These are phyloP conservation scores for Trichosporon inkin DNA, from an alignment of 1,284 basidiomycete species.

Conservation along the genomic window DNA sequence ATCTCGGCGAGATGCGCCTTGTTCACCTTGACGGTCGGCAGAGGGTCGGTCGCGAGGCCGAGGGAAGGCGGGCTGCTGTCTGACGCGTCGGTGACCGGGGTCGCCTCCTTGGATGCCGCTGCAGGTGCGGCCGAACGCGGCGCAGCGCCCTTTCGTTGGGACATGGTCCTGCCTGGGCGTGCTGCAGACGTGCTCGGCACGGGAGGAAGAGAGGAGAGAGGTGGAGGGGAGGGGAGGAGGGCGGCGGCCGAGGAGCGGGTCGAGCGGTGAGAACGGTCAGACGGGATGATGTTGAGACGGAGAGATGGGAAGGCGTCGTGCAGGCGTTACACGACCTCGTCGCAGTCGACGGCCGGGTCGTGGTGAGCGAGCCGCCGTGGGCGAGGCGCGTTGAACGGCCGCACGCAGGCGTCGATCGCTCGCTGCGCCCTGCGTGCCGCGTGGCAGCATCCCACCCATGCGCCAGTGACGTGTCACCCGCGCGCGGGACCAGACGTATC, in stretches of 20 bases:
- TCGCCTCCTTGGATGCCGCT: background rate
- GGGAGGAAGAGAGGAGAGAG: background rate
- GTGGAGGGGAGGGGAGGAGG: background rate
- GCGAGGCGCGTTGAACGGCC: background rate
- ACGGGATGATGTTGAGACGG: background rate
- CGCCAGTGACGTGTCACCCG: slow-evolving; percentile 3
- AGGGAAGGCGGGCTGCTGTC: background rate
- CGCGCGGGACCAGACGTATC: background rate
- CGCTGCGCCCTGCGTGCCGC: slow-evolving; percentile 2
- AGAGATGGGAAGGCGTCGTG: background rate
- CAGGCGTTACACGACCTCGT: too few relatives aligned
- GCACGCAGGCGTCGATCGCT: background rate
- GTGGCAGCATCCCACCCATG: background rate
- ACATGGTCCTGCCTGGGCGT: slow-evolving; percentile 6
- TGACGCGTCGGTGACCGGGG: slow-evolving; percentile 3
- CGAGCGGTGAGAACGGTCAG: background rate
- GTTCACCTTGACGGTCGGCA: slow-evolving; percentile 67
- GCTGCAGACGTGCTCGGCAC: slow-evolving; percentile 7
- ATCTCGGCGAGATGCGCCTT: slow-evolving; percentile 73
- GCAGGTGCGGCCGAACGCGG: background rate
- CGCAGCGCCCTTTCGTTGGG: slow-evolving; percentile 8
- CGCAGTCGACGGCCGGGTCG: background rate
- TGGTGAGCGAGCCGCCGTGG: background rate
- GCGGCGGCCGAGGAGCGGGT: background rate
- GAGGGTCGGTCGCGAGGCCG: slow-evolving; percentile 36